Evolutionary conservation across 768 basidiomycete genomes (phyloP), one percentile per base, ranked within the genome.

Genomic region (Stropharia rugosoannulata): DNA sequence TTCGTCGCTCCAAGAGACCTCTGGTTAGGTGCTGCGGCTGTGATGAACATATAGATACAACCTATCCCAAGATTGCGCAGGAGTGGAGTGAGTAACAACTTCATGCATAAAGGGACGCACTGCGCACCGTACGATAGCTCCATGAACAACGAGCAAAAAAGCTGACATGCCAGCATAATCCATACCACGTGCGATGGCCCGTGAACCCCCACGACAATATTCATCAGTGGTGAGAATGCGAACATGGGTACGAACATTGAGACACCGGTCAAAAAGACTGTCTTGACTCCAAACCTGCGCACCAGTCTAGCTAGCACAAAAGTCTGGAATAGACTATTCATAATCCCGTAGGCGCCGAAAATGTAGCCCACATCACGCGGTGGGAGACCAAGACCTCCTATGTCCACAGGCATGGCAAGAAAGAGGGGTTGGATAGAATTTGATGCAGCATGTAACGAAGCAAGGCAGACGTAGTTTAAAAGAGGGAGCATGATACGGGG

Each of bases 351-450:
- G 3, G 69, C 57, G 8, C 77, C 78, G 13, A 86, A 74, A 37
- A 84, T 75, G 42, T 74, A 71, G 9, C 86, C 86, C 15, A 89
- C 85, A 15, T 64, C 57, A 7, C 76, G 71, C 2, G 85, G 80
- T 7, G 76, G 65, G 10, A 87, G 70, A 4, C 79, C 84, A 22
- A 87, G 77, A 0, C 86, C 86, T 12, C 86, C 86, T 5, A 80
- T 73, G 3, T 68, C 66, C 51, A 80, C 67, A 3, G 85, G 81
- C 3, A 83, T 84, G 19, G 83, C 77, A 49, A 78, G 74, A 68
- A 85, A 86, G 18, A 86, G 69, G 0, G 86, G 86, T 32, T 74
- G 70, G 15, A 76, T 54, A 4, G 68, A 65, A 36, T 65, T 69
- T 48, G 66, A 63, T 8, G 71, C 59, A 35, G 71, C 67, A 55